Percentiles rank a stretch among this genome's conserved stretches.
phyloP scores from a whole-genome alignment of 371 early-diverging fungal species.

The Smittium culicis region DNA sequence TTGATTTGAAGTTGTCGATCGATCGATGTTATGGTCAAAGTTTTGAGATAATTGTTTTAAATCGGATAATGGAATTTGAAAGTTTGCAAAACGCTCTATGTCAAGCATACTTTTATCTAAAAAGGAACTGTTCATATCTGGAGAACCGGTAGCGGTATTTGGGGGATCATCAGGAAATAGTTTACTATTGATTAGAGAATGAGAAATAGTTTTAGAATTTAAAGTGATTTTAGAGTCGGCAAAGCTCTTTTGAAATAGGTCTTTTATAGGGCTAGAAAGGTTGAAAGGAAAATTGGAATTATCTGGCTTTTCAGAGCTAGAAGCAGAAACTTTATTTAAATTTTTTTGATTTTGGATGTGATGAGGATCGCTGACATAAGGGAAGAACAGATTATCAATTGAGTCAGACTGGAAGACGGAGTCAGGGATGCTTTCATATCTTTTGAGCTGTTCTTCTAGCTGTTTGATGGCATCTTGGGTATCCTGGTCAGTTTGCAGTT shows the following conservation, averaged over 20 bases:
- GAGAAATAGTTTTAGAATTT: not conserved
- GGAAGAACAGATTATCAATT: not conserved
- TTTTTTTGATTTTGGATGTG: not conserved
- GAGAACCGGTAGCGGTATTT: slow-evolving; percentile 5
- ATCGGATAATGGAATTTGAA: not conserved
- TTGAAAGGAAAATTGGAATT: too few relatives aligned
- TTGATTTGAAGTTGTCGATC: not conserved
- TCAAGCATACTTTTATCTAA: not conserved
- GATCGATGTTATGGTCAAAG: not conserved
- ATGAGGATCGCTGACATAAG: not conserved
- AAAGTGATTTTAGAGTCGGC: not conserved
- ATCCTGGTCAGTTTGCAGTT: not conserved
- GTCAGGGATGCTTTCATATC: not conserved
- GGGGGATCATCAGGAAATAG: slow-evolving; percentile 4
- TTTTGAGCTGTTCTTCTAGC: not conserved
- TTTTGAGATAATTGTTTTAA: not conserved
- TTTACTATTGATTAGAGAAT: not conserved
- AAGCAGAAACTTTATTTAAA: not conserved
- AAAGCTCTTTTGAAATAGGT: too few relatives aligned
- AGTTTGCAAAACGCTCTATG: not conserved
- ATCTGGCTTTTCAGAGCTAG: not conserved
- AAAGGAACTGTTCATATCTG: not conserved
- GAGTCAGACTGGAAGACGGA: not conserved
- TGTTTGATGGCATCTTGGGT: not conserved
- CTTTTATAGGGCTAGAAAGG: too few relatives aligned